These are phyloP conservation scores for Vickermania spadyakhi DNA, from an alignment of 208 protist genomes.

Conservation along the genomic window DNA sequence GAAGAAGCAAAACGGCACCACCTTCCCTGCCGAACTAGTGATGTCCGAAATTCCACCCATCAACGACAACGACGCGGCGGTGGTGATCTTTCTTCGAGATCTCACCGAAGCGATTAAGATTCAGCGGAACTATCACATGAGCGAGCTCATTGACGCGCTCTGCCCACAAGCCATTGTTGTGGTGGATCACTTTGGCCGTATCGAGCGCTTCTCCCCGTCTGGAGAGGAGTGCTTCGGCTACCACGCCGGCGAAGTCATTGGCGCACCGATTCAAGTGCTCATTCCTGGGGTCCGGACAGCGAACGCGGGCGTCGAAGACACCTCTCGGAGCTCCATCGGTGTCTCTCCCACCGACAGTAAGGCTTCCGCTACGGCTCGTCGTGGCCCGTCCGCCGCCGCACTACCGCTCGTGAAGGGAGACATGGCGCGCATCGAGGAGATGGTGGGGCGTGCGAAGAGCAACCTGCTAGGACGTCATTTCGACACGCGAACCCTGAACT, in stretches of 20 bases:
- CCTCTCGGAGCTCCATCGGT: not conserved
- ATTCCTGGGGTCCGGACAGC: conserved; percentile 3
- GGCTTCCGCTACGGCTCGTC: not conserved
- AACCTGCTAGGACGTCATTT: conserved; percentile 1
- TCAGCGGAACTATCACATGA: conserved; percentile 7
- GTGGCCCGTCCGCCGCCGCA: not conserved
- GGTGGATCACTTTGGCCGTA: conserved; percentile 4
- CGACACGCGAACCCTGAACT: conserved; percentile 4
- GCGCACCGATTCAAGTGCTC: conserved; percentile 19
- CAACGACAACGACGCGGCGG: not conserved
- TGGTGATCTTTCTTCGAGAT: conserved; percentile 15
- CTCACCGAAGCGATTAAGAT: conserved; percentile 5
- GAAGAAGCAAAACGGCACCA: conserved; percentile 5
- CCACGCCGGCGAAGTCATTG: conserved; percentile 13
- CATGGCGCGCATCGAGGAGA: not conserved
- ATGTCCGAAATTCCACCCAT: conserved; percentile 8
- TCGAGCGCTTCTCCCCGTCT: conserved; percentile 10
- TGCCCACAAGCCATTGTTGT: conserved; percentile 8
- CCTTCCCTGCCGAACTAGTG: conserved; percentile 14
- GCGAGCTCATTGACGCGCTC: conserved; percentile 4
- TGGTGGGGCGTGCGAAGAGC: not conserved
- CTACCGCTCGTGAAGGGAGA: conserved; percentile 3
- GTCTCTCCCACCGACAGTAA: not conserved
- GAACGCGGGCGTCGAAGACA: not conserved
- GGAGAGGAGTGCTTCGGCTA: conserved; percentile 27